Percentiles rank a stretch among this genome's conserved stretches.
Conservation (phyloP, 352 stramenopile genomes). For the Phytophthora foliorum region DNA sequence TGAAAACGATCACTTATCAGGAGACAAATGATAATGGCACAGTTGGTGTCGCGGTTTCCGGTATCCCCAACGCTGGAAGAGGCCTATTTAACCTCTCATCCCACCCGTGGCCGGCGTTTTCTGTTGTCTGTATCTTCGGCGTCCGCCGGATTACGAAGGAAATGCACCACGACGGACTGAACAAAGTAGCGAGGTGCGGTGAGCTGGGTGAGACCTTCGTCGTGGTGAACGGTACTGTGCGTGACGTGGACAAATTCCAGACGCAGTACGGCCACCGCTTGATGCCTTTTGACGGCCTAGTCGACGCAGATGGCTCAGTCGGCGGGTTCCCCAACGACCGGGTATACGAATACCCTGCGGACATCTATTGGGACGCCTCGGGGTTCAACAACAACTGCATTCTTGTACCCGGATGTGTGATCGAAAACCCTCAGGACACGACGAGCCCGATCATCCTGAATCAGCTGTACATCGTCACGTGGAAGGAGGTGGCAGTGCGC, state of each 20-base stretch:
- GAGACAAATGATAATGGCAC: conserved; percentile 91
- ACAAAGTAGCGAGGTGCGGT: conserved; percentile 87
- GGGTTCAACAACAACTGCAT: conserved; percentile 93
- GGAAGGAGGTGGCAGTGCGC: conserved; percentile 85
- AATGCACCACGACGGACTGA: conserved; percentile 88
- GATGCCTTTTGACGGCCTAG: conserved; percentile 82
- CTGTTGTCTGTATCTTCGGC: conserved; percentile 90
- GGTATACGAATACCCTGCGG: conserved; percentile 87
- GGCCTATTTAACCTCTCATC: conserved; percentile 87
- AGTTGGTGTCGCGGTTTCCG: conserved; percentile 84
- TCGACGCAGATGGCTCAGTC: conserved; percentile 86
- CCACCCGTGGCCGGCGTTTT: conserved; percentile 88
- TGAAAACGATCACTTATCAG: conserved; percentile 86
- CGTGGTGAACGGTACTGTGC: conserved; percentile 87
- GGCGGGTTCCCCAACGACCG: conserved; percentile 90
- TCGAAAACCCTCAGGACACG: conserved; percentile 84
- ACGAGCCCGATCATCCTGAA: conserved; percentile 84
- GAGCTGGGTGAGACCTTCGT: conserved; percentile 91
- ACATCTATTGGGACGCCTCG: conserved; percentile 90
- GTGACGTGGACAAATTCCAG: conserved; percentile 90
- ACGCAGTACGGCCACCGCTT: conserved; percentile 90
- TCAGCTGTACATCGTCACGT: conserved; percentile 91
- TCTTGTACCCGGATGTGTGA: conserved; percentile 85
- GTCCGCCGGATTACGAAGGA: conserved; percentile 88
- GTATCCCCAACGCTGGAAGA: conserved; percentile 84